Conservation (phyloP, 2,329 filamentous ascomycete species). For the Calonectria crousiana region DNA sequence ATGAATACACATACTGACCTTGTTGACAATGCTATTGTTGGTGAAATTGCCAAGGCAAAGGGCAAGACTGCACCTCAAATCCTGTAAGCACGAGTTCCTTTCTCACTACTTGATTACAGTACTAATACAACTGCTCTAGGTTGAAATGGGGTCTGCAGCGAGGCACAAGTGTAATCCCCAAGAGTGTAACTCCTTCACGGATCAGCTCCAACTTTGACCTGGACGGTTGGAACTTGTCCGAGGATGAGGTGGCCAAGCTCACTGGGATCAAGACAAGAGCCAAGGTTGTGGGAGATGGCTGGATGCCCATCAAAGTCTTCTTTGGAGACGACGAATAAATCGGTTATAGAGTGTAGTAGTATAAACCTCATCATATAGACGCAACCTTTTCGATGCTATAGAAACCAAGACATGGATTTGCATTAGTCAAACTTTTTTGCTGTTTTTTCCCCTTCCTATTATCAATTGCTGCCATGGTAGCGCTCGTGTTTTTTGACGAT, state of each 20-base stretch:
- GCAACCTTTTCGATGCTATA: not conserved
- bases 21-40: not conserved
- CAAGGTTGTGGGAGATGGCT: conserved; percentile 23
- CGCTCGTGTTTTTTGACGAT: not conserved
- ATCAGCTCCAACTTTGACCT: conserved; percentile 27
- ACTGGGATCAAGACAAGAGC: conserved; percentile 14
- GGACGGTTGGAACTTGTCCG: conserved; percentile 19
- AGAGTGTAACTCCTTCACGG: conserved; percentile 19
- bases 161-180: conserved; percentile 24
- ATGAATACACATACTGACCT: conserved; percentile 24
- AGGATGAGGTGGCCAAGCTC: conserved; percentile 13
- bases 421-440: not conserved
- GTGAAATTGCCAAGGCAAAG: conserved; percentile 19
- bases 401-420: not conserved
- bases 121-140: conserved; percentile 1
- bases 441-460: not conserved
- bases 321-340: conserved; percentile 23
- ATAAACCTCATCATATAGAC: not conserved
- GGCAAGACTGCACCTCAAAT: conserved; percentile 18
- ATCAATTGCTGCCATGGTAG: not conserved
- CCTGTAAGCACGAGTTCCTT: not conserved
- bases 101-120: not conserved
- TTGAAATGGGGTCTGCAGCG: conserved; percentile 27
- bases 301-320: conserved; percentile 28
- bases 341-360: not conserved